phyloP scores from a whole-genome alignment of 495 filamentous ascomycete species.

The Podospora appendiculata region DNA sequence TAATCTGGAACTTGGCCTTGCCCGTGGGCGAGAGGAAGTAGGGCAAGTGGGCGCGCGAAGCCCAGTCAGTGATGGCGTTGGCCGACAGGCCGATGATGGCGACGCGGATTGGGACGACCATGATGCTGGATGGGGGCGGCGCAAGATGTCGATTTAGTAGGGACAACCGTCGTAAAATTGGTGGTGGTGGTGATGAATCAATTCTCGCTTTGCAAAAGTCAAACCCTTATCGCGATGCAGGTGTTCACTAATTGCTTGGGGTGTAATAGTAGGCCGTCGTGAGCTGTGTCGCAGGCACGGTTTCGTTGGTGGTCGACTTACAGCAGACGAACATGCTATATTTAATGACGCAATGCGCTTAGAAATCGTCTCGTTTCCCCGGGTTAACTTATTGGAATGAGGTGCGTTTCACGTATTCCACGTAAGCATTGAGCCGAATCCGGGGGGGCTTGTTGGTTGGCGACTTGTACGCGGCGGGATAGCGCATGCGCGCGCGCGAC shows the following conservation, averaged over 20 bases:
- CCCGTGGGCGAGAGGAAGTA: conserved; percentile 22
- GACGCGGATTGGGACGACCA: conserved; percentile 26
- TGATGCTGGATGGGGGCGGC: background rate
- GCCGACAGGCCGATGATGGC: conserved; percentile 38
- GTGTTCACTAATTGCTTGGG: no score
- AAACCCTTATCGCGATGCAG: no score
- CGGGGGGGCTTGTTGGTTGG: no score
- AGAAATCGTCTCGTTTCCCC: background rate
- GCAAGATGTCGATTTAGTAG: no score
- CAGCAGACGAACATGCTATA: background rate
- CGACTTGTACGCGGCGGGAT: no score
- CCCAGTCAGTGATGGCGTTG: conserved; percentile 28
- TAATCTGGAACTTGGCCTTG: conserved; percentile 28
- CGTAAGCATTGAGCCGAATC: background rate
- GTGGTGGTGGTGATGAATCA: no score
- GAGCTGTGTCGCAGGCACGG: background rate
- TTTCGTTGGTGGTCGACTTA: background rate
- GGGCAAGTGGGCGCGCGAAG: conserved; percentile 36
- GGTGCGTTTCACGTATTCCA: background rate
- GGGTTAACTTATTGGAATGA: background rate
- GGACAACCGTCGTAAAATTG: no score
- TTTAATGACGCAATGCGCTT: background rate
- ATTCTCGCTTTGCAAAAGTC: no score
- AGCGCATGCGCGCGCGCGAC: no score
- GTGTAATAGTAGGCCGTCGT: no score